Evolutionary conservation across 495 filamentous ascomycete genomes (phyloP).

Genomic region (Wilcoxina mikolae): DNA sequence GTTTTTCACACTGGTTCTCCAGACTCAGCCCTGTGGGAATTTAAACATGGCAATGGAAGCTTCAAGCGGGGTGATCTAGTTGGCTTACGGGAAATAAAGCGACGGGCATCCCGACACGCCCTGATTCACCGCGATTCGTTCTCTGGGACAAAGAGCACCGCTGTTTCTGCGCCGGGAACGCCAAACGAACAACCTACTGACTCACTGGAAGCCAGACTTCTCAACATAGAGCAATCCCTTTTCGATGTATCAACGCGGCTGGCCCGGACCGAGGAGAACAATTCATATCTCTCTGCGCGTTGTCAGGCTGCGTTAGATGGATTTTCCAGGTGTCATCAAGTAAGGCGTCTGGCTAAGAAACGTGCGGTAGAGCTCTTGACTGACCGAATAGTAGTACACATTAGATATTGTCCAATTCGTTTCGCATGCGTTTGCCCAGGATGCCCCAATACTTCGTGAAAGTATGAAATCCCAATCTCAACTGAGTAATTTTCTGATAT

Average conservation of each 20-base stretch:
- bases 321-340: slow-evolving; percentile 60
- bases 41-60: slow-evolving; percentile 95
- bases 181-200: slow-evolving; percentile 58
- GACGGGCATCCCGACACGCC: slow-evolving; percentile 87
- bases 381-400: slow-evolving; percentile 28
- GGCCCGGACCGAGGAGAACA: slow-evolving; percentile 68
- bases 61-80: slow-evolving; percentile 91
- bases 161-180: slow-evolving; percentile 62
- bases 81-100: slow-evolving; percentile 87
- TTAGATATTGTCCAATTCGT: slow-evolving; percentile 31
- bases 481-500: neutral
- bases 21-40: slow-evolving; percentile 93
- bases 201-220: slow-evolving; percentile 58
- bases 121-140: slow-evolving; percentile 92
- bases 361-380: too few species aligned
- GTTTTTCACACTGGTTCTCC: slow-evolving; percentile 96
- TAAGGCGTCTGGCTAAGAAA: slow-evolving; percentile 25
- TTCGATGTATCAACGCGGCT: slow-evolving; percentile 67
- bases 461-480: slow-evolving; percentile 33
- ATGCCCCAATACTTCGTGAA: slow-evolving; percentile 47
- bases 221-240: slow-evolving; percentile 62
- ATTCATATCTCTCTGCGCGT: slow-evolving; percentile 59
- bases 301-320: slow-evolving; percentile 73
- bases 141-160: slow-evolving; percentile 52
- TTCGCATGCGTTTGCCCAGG: slow-evolving; percentile 29